Base-by-base conservation (phyloP, 495 filamentous ascomycete genomes). In the Aspergillus haitiensis region DNA sequence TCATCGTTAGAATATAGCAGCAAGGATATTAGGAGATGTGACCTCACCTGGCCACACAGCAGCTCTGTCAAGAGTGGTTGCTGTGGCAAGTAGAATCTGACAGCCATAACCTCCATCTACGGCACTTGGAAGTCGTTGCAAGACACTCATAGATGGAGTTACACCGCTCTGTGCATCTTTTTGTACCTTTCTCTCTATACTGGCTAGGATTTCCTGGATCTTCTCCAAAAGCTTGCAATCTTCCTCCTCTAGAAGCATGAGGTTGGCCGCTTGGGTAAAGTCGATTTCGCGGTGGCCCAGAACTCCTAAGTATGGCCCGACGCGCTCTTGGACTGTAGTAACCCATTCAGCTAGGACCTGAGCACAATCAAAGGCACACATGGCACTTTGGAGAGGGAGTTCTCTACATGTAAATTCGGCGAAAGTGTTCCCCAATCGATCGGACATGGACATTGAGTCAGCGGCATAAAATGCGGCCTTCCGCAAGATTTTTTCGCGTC, bases 311-410 rank as follows among this genome's bases (percentile, higher is more conserved):
- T 91, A 95, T 3, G 87, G 84, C 0, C 93, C 95, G 49, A 97
- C 90, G 9, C 94, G 89, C 71, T 97, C 92, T 72, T 98, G 94
- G 9, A 98, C 88, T 0, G 93, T 96, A 12, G 89, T 89, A 44
- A 95, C 84, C 94, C 94, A 98, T 72, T 98, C 94, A 1, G 94
- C 93, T 27, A 98, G 85, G 0, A 98, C 92, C 67, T 96, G 92
- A n/a, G 92, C 89, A 66, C 94, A 98, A 67, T 98, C 94, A 69
- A 97, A 96, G 11, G 88, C 84, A 71, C 93, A 98, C 83, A 98
- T 87, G 7, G 90, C 91, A 12, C 92, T 93, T 63, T 96, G 92
- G 31, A 98, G 79, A 2, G 94, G 93, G n/a, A 98, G 80, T 67
- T 98, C 94, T 33, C 92, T 84, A 34, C 88, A 92, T 2, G 87